Conservation (phyloP, 495 filamentous ascomycete genomes). For the Elasticomyces elasticus region DNA sequence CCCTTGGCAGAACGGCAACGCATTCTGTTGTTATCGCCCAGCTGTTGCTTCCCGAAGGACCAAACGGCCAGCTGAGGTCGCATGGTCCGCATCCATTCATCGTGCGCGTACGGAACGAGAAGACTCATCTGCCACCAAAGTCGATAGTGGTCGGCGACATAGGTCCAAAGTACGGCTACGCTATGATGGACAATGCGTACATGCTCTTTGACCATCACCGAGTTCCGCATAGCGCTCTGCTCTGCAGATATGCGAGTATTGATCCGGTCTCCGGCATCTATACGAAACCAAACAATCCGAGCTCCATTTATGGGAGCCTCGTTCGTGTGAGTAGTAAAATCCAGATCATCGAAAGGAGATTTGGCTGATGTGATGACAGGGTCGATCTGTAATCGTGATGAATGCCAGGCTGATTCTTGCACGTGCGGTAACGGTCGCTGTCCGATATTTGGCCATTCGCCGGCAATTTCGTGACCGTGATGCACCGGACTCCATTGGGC, state of each 20-base stretch:
- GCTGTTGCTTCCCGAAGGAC: conserved; percentile 29
- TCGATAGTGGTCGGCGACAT: conserved; percentile 41
- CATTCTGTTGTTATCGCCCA: conserved; percentile 38
- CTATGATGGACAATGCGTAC: conserved; percentile 40
- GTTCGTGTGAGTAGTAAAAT: conserved; percentile 36
- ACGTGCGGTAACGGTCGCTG: conserved; percentile 38
- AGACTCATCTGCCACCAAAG: conserved; percentile 33
- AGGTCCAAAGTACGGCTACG: conserved; percentile 40
- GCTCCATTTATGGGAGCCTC: conserved; percentile 36
- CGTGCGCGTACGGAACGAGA: conserved; percentile 36
- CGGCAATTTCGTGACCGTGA: conserved; percentile 39
- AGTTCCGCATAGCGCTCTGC: conserved; percentile 37
- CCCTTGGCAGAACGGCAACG: conserved; percentile 35
- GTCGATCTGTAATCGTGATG: conserved; percentile 38
- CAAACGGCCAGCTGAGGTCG: conserved; percentile 22
- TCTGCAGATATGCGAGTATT: conserved; percentile 34
- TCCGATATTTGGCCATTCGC: conserved; percentile 24
- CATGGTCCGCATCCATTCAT: conserved; percentile 41
- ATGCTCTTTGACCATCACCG: conserved; percentile 39
- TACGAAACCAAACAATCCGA: conserved; percentile 30
- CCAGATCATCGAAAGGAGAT: not conserved
- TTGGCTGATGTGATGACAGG: conserved; percentile 12
- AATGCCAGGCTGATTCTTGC: conserved; percentile 37
- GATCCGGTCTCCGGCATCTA: conserved; percentile 33
- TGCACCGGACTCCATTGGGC: conserved; percentile 14